Base-by-base conservation (phyloP, 306 rosid species). In the Fragaria vesca region DNA sequence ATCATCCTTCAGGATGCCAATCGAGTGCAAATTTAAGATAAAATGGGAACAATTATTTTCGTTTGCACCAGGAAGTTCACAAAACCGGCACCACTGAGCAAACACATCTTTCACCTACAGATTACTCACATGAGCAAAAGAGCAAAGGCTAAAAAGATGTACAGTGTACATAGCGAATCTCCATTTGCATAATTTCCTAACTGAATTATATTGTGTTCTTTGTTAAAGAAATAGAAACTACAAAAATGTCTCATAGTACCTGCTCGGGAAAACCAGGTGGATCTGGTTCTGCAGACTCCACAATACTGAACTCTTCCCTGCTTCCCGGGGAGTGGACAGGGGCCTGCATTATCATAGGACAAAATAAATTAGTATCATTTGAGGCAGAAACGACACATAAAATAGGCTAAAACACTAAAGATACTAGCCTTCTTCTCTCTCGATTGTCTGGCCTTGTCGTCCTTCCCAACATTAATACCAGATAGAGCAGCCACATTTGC, bases 181-280 rank as follows among this genome's bases (percentile, higher is more conserved):
- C 65, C 32, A 11, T 58, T 24, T 58, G 18, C 67, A 12, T 26
- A 28, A 28, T 61, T 26, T 28, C 2, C 4, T 12, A 10, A 26
- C 2, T 10, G 8, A 61, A 3, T n/a, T 15, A 65, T 32, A 65
- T 0, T 65, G 2, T 36, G 24, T 65, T 65, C 4, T 36, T 5
- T 32, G 10, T 11, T 15, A 63, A 65, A 65, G 21, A 66, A 34
- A 66, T 1, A 30, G n/a, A 8, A 16, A 13, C 42, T 9, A 2
- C 63, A 24, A 42, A 1, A 61, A 55, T 21, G 78, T 18, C 28
- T 36, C 77, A 71, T 45, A 34, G 72, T 88, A 93, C 99, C 99
- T 93, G 94, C 76, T 96, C 96, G 20, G 90, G 93, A 75, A 96
- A 96, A 75, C 96, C 97, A 90, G 88, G 86, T 57, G 98, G 91